A percentile compares a stretch with the other conserved stretches of the same genome.
phyloP scores from a whole-genome alignment of 257 asterid species.

The Linaria vulgaris region DNA sequence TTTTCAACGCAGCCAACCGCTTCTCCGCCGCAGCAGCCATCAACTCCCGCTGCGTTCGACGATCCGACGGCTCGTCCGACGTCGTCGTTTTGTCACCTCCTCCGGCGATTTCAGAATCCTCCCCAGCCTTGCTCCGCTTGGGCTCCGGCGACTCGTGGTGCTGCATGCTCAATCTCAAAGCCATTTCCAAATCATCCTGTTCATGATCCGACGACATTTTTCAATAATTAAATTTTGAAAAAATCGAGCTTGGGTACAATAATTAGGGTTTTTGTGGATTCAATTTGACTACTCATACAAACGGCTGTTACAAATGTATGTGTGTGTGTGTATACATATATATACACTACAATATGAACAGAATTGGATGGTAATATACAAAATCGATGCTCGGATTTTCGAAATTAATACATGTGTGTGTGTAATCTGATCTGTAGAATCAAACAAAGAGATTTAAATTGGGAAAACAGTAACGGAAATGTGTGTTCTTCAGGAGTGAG shows the following conservation, averaged over 20 bases:
- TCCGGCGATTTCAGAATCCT: conserved; percentile 32
- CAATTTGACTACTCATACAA: neutral
- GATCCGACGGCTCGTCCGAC: conserved; percentile 60
- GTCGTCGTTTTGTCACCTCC: conserved; percentile 30
- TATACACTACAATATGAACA: neutral
- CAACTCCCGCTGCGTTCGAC: conserved; percentile 72
- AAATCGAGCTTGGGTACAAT: conserved; percentile 16
- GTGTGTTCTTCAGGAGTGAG: no score
- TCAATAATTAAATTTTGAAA: conserved; percentile 22
- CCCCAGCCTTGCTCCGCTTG: conserved; percentile 85
- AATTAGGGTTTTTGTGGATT: conserved; percentile 36
- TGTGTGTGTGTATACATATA: neutral
- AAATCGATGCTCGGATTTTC: neutral
- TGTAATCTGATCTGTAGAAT: conserved; percentile 8
- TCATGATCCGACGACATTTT: conserved; percentile 70
- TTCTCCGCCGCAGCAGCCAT: conserved; percentile 99
- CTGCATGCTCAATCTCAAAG: conserved; percentile 65
- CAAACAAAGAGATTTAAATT: conserved; percentile 19
- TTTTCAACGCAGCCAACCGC: conserved; percentile 60
- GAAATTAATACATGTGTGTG: neutral
- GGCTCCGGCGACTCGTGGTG: conserved; percentile 86
- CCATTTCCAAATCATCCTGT: conserved; percentile 71
- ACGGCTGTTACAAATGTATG: neutral
- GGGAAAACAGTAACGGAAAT: conserved; percentile 21
- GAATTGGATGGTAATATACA: neutral